phyloP scores from a whole-genome alignment of 2,329 filamentous ascomycete genomes.

The Microsporum ferrugineum region DNA sequence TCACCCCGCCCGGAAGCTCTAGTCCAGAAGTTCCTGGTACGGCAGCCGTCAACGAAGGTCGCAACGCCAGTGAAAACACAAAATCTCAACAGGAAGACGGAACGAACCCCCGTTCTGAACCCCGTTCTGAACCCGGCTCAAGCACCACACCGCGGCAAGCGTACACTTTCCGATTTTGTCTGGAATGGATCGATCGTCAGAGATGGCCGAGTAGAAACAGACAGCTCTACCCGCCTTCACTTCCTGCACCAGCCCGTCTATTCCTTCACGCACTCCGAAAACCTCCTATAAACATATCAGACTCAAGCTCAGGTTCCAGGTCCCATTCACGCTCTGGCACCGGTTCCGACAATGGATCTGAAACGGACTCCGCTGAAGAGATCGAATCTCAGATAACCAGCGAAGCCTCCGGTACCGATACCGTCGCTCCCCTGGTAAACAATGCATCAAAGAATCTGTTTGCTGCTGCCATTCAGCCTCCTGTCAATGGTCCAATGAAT shows the following conservation, averaged over 20 bases:
- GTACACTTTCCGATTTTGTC: conserved; percentile 55
- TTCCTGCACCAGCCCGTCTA: conserved; percentile 46
- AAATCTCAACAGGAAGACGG: conserved; percentile 15
- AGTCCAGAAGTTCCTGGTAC: conserved; percentile 3
- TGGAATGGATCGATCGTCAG: conserved; percentile 52
- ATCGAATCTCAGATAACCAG: conserved; percentile 7
- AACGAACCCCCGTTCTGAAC: not conserved
- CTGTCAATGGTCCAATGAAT: conserved; percentile 24
- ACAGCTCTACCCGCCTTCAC: conserved; percentile 44
- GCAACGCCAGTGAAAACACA: conserved; percentile 22
- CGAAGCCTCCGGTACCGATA: conserved; percentile 8
- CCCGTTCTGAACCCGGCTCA: not conserved
- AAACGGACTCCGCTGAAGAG: conserved; percentile 13
- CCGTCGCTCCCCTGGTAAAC: conserved; percentile 16
- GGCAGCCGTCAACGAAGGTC: conserved; percentile 7
- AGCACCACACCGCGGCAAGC: conserved; percentile 34
- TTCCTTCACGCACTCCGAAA: conserved; percentile 35
- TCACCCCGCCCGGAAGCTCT: conserved; percentile 28
- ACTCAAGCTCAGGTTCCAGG: conserved; percentile 12
- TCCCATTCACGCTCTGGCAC: conserved; percentile 14
- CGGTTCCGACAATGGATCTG: conserved; percentile 13
- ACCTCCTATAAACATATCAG: conserved; percentile 9
- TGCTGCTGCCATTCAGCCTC: conserved; percentile 8
- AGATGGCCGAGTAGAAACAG: conserved; percentile 40
- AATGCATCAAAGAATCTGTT: conserved; percentile 14